These are phyloP conservation scores for Cymbopogon flexuosus DNA, from an alignment of 202 grass and related monocot genomes.

Conservation along the genomic window DNA sequence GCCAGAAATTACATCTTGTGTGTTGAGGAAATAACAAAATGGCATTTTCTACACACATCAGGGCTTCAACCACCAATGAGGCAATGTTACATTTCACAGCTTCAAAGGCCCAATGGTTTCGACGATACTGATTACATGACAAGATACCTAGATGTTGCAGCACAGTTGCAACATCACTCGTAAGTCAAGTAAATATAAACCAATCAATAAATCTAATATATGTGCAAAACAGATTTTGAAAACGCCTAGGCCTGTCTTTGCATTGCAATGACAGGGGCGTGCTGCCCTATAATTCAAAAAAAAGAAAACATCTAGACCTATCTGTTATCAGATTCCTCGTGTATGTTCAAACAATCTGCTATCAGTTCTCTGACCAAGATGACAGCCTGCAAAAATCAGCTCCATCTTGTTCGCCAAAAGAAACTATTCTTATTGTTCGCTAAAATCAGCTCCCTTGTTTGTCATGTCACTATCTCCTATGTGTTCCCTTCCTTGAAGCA, in stretches of 20 bases:
- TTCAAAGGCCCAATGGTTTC: background rate
- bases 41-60: background rate
- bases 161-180: background rate
- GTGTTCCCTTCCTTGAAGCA: background rate
- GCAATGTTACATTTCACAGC: background rate
- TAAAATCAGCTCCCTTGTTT: conserved; percentile 31
- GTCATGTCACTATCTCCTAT: conserved; percentile 28
- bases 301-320: background rate
- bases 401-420: conserved; percentile 43
- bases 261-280: no score
- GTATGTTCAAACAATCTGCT: background rate
- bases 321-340: background rate
- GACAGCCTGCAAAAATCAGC: conserved; percentile 42
- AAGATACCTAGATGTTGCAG: background rate
- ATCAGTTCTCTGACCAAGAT: conserved; percentile 23
- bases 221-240: background rate
- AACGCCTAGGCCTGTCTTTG: background rate
- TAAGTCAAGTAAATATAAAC: background rate
- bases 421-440: conserved; percentile 26
- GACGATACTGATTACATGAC: background rate
- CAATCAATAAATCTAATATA: background rate
- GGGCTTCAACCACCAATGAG: background rate
- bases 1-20: no score
- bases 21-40: background rate
- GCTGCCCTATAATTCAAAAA: no score